Evolutionary conservation across 805 yeast genomes (phyloP), one percentile per base, ranked within the genome.

Genomic region (Candida rishiriensis): DNA sequence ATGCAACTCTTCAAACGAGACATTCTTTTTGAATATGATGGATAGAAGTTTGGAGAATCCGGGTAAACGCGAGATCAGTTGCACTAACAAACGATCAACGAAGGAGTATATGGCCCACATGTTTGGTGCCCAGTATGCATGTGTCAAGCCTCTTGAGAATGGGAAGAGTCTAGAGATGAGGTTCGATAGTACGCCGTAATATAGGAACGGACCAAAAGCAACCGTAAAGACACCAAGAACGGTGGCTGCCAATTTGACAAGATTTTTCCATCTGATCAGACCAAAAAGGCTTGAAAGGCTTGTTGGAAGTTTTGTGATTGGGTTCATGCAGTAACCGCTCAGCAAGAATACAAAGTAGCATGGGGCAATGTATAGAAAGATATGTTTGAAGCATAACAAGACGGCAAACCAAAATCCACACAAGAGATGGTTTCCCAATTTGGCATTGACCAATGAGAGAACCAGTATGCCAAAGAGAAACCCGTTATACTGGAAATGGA

Each of bases 81-180:
- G 72, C 14, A 84, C 73, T 45, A 89, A 69, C 0, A 83, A 57
- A 46, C 95, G 73, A 64, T 93, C 99, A 12, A 74, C 48, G 51
- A 87, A 84, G 2, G 97, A 86, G 64, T 93, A 93, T 10, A 91
- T 55, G 0, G 99, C 97, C 99, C 99, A 93, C 38, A 89, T 70
- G 57, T 93, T 93, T 13, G 99, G 98, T 1, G 99, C 98, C 98
- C 99, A 93, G 66, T 93, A 93, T 0, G 98, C 97, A 65, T 93
- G 99, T 4, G 97, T 93, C 32, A 93, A 72, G 1, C 98, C 98
- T 60, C 98, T 73, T 40, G 95, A 84, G 60, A 91, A 91, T 6
- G 99, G 99, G 66, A 93, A 93, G 29, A 93, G 66, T 38, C 99
- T 72, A 5, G 68, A 59, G 9, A 88, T 39, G 14, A 93, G 64